A percentile compares a stretch with the other conserved stretches of the same genome.
Conservation (phyloP, 148 eudicot genomes). For the Rheum nobile region DNA sequence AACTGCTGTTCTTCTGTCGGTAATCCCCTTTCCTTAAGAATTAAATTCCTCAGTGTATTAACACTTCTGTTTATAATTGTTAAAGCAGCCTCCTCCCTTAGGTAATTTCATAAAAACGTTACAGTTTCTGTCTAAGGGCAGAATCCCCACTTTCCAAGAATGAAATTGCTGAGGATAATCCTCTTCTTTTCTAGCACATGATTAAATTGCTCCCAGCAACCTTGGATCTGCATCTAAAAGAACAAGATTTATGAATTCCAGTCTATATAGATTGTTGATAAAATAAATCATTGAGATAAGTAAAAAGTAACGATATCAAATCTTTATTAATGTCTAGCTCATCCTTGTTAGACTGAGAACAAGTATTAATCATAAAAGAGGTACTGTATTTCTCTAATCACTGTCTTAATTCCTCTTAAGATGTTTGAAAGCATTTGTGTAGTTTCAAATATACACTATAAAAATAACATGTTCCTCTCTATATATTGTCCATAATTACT, state of each 20-base stretch:
- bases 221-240: neutral
- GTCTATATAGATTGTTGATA: neutral
- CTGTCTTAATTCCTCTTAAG: neutral
- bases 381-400: neutral
- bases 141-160: neutral
- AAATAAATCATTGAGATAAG: neutral
- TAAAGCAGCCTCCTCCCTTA: neutral
- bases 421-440: neutral
- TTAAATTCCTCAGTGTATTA: neutral
- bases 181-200: neutral
- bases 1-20: slow-evolving; percentile 95
- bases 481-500: neutral
- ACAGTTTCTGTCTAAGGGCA: neutral
- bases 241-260: neutral
- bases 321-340: neutral
- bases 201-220: neutral
- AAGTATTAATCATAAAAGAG: neutral
- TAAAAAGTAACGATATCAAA: neutral
- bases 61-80: neutral
- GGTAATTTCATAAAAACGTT: neutral
- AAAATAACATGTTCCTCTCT: neutral
- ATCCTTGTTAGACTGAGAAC: neutral
- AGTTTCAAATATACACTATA: neutral
- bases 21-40: slow-evolving; percentile 14
- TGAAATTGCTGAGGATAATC: neutral